These are phyloP conservation scores for Lepidium campestre DNA, from an alignment of 441 rosid genomes.

Conservation along the genomic window DNA sequence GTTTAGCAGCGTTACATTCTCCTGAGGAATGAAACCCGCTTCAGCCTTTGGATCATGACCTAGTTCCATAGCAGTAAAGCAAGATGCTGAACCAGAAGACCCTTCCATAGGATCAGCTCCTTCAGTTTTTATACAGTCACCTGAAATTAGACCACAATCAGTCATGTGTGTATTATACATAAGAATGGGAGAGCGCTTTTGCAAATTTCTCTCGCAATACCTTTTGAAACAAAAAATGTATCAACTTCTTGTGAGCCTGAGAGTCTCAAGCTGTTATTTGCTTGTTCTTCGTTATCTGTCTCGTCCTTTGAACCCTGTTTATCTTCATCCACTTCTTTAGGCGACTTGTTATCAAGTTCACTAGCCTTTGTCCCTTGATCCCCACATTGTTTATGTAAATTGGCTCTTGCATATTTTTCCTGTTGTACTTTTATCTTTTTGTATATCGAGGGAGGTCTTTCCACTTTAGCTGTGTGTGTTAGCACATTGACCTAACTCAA, in stretches of 20 bases:
- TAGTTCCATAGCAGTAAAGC: neutral
- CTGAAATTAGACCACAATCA: slow-evolving; percentile 1
- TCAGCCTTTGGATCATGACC: neutral
- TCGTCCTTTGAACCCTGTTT: neutral
- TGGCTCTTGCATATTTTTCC: neutral
- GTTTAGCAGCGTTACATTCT: neutral
- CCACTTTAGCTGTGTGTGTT: slow-evolving; percentile 61
- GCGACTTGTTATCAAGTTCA: slow-evolving; percentile 5
- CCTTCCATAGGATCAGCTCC: slow-evolving; percentile 2
- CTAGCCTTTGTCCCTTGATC: neutral
- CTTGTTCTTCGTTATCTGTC: slow-evolving; percentile 2
- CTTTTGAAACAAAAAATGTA: neutral
- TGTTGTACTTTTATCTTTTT: slow-evolving; percentile 34
- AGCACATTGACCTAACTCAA: slow-evolving; percentile 68
- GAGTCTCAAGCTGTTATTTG: neutral
- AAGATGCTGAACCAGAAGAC: neutral
- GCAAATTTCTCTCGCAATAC: neutral
- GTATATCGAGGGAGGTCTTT: slow-evolving; percentile 29
- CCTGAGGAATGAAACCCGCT: neutral
- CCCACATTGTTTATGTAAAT: neutral
- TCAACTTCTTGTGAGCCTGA: neutral
- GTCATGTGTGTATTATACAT: neutral
- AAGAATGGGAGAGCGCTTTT: neutral
- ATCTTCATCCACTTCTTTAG: slow-evolving; percentile 5
- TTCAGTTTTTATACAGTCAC: neutral